Conservation (phyloP, 352 stramenopile genomes). For the Globisporangium nunn region DNA sequence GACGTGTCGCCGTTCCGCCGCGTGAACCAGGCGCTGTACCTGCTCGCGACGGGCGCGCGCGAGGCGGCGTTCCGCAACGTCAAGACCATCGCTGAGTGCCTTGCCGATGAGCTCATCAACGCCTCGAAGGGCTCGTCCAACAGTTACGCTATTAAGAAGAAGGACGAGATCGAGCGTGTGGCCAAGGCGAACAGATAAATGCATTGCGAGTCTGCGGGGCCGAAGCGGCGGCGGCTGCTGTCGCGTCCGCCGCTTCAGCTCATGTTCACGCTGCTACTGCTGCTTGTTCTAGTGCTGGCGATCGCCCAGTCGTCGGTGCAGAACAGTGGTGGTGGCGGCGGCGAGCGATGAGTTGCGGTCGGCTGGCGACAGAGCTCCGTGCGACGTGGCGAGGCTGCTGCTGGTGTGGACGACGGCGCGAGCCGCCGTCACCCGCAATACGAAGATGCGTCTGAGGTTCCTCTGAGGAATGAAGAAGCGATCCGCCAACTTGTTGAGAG, state of each 20-base stretch:
- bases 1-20: slow-evolving; percentile 99
- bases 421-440: neutral
- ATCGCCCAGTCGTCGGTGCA: no score
- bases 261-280: neutral
- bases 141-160: slow-evolving; percentile 99
- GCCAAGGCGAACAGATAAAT: slow-evolving; percentile 99
- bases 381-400: neutral
- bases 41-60: slow-evolving; percentile 96
- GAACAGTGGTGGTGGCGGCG: no score
- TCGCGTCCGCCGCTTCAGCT: neutral
- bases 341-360: no score
- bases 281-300: no score
- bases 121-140: slow-evolving; percentile 99
- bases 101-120: slow-evolving; percentile 99
- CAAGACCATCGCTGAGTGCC: slow-evolving; percentile 99
- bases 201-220: slow-evolving; percentile 6
- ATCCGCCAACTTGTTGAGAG: slow-evolving; percentile 87
- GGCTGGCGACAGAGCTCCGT: neutral
- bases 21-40: slow-evolving; percentile 98
- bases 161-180: slow-evolving; percentile 99
- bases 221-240: neutral
- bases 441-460: neutral
- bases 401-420: neutral
- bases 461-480: slow-evolving; percentile 56
- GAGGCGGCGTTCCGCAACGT: slow-evolving; percentile 99